phyloP scores from a whole-genome alignment of 2,329 filamentous ascomycete species.

The Cryoendolithus antarcticus region DNA sequence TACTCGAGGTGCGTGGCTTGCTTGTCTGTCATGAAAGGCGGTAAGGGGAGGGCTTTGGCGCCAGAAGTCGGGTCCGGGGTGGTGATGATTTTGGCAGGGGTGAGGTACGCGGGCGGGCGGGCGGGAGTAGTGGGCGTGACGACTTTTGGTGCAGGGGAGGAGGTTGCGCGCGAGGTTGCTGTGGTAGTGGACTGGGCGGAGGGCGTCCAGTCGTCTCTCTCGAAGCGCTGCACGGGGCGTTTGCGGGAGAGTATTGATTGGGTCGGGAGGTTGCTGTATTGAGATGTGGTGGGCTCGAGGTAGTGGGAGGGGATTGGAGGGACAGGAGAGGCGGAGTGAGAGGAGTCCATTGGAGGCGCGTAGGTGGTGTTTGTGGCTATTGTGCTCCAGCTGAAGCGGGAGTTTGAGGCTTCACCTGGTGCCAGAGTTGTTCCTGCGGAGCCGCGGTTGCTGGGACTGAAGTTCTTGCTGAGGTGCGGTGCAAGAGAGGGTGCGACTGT shows the following conservation, averaged over 20 bases:
- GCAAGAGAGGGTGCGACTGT: slow-evolving; percentile 17
- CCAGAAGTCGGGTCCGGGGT: slow-evolving; percentile 6
- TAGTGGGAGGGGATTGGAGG: slow-evolving; percentile 2
- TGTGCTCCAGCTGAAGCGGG: slow-evolving; percentile 33
- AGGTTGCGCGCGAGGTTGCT: background rate
- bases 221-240: slow-evolving; percentile 18
- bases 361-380: slow-evolving; percentile 12
- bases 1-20: slow-evolving; percentile 43
- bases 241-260: slow-evolving; percentile 23
- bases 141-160: background rate
- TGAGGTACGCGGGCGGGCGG: slow-evolving; percentile 3
- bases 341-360: slow-evolving; percentile 3
- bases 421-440: slow-evolving; percentile 4
- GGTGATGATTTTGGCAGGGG: background rate
- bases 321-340: background rate
- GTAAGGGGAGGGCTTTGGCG: slow-evolving; percentile 20
- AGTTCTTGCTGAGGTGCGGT: slow-evolving; percentile 7
- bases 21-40: slow-evolving; percentile 31
- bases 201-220: slow-evolving; percentile 13
- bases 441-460: slow-evolving; percentile 5
- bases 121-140: slow-evolving; percentile 13
- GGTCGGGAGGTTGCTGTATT: slow-evolving; percentile 7
- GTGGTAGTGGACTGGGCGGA: slow-evolving; percentile 10
- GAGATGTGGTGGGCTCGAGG: background rate
- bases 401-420: background rate